These are phyloP conservation scores for Trametes gibbosa DNA, from an alignment of 768 basidiomycete genomes.

Conservation along the genomic window DNA sequence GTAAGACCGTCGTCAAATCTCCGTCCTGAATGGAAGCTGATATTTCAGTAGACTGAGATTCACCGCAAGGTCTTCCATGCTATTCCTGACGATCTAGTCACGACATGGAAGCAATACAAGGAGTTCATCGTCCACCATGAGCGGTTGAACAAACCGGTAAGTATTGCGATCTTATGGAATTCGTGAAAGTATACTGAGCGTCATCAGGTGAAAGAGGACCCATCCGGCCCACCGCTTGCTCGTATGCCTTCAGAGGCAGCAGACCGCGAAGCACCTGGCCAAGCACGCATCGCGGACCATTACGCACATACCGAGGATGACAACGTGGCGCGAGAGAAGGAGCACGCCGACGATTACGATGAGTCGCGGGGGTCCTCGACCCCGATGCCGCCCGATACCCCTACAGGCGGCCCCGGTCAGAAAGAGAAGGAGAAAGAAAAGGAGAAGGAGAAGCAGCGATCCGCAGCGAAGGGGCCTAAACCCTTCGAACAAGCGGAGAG, in stretches of 20 bases:
- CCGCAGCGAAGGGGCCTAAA: constrained; percentile 50
- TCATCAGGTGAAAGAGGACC: constrained; percentile 41
- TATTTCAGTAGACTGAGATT: constrained; percentile 74
- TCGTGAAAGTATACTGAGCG: background rate
- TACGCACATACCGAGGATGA: constrained; percentile 21
- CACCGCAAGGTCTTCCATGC: constrained; percentile 94
- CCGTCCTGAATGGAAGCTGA: background rate
- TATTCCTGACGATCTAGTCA: constrained; percentile 87
- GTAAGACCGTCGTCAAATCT: constrained; percentile 42
- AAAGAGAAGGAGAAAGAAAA: constrained; percentile 37
- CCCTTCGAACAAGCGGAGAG: constrained; percentile 81
- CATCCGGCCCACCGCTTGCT: constrained; percentile 44
- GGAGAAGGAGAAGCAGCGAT: constrained; percentile 37
- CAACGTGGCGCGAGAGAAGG: constrained; percentile 18
- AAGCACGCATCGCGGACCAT: constrained; percentile 24
- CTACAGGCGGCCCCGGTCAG: constrained; percentile 1
- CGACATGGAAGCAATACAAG: constrained; percentile 95
- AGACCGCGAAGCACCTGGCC: constrained; percentile 34
- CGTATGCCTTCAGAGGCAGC: constrained; percentile 59
- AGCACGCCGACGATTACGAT: constrained; percentile 15
- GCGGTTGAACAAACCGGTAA: constrained; percentile 64
- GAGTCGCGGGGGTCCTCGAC: constrained; percentile 23
- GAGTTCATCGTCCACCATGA: constrained; percentile 80
- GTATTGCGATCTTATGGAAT: constrained; percentile 22
- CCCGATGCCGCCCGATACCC: constrained; percentile 12